Base-by-base conservation (phyloP, 169 alveolate species). In the Plasmodium gaboni region DNA sequence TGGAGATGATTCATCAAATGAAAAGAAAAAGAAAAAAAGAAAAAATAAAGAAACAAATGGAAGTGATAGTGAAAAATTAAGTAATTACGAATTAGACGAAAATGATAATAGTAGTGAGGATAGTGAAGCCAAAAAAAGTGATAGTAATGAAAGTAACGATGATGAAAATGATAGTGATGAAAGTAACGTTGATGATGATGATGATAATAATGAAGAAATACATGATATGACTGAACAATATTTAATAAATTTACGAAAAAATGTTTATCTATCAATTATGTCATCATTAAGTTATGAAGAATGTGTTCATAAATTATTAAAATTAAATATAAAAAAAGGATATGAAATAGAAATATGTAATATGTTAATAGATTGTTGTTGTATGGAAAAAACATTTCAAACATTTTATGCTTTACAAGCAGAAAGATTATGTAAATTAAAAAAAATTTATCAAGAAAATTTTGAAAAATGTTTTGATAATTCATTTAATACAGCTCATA, bases 331-430 rank as follows among this genome's bases (percentile, higher is more conserved):
- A 3, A 92, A 96, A 55, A 97, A 93, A 78, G 99, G 99, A 2
- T 95, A 95, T 71, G 99, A 98, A 93, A 91, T 88, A 48, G 99
- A 98, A 92, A 96, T 98, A 53, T 98, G 99, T 60, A 96, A 96
- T 59, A 98, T 99, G 99, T 94, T 99, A 60, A 93, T 98, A 28
- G 99, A 99, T 92, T 98, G 99, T 88, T 98, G 99, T 78, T 97
- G 99, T 88, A 98, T 98, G 98, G 99, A 98, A 94, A 93, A 99
- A 91, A 98, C 99, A 26, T 99, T 97, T 94, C 97, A 98, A 78
- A 96, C 97, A 85, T 98, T 98, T 93, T 98, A 96, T 93, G 99
- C 99, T 2, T 93, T 97, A 9, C 95, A 96, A 88, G 99, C 99
- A 10, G 98, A 98, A 87, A 95, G 99, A 65, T 96, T 99, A 57